Percentiles rank a stretch among this genome's conserved stretches.
Evolutionary conservation across 495 filamentous ascomycete species (phyloP).

Genomic region (Amniculicola lignicola): DNA sequence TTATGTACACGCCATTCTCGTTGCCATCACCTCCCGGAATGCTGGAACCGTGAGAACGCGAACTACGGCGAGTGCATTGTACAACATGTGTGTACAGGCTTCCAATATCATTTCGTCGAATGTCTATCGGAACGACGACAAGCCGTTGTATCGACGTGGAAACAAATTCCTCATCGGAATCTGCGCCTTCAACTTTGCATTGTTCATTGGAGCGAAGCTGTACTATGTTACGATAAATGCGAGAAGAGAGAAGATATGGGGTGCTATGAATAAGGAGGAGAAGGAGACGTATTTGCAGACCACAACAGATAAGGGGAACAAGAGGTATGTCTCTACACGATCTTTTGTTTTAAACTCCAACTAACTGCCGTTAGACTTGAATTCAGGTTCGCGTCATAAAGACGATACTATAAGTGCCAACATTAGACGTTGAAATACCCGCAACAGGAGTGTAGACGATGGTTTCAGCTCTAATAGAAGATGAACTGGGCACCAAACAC

Average conservation of each 20-base stretch:
- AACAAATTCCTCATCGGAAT: slow-evolving; percentile 35
- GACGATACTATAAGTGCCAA: no score
- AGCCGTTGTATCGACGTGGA: slow-evolving; percentile 33
- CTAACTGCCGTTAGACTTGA: no score
- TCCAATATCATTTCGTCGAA: slow-evolving; percentile 31
- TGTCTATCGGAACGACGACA: slow-evolving; percentile 36
- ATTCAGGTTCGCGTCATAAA: no score
- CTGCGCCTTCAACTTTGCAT: slow-evolving; percentile 26
- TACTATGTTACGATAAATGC: slow-evolving; percentile 32
- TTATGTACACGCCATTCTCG: slow-evolving; percentile 34
- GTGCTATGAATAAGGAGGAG: slow-evolving; percentile 60
- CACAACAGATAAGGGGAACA: slow-evolving; percentile 67
- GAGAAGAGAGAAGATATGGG: slow-evolving; percentile 51
- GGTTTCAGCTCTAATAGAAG: no score
- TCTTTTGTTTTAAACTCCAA: no score
- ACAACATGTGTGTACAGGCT: slow-evolving; percentile 52
- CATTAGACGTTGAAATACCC: no score
- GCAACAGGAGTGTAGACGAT: no score
- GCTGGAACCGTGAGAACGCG: slow-evolving; percentile 56
- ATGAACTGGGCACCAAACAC: no score
- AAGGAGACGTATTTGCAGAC: slow-evolving; percentile 60
- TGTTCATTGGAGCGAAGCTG: slow-evolving; percentile 34
- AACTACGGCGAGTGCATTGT: slow-evolving; percentile 56
- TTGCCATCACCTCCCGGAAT: slow-evolving; percentile 48
- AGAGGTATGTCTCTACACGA: slow-evolving; percentile 53